These are phyloP conservation scores for Hemisphaericaspora lyxosophila DNA, from an alignment of 1,139 yeast species.

Conservation along the genomic window DNA sequence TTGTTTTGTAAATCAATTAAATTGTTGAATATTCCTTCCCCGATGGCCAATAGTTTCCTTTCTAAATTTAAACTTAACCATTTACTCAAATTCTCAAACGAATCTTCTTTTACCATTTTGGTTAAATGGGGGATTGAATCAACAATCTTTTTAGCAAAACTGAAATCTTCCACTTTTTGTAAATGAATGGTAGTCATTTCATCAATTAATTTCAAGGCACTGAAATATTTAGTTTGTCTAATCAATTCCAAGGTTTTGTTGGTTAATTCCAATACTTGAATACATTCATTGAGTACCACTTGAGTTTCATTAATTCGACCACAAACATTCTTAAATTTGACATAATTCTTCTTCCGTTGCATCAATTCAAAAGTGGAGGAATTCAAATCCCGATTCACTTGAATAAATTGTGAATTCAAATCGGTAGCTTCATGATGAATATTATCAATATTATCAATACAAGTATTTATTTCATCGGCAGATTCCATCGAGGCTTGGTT, in stretches of 20 bases:
- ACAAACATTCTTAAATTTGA: conserved; percentile 58
- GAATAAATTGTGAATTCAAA: conserved; percentile 52
- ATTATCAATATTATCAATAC: conserved; percentile 55
- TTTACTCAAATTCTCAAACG: conserved; percentile 68
- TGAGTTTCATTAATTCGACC: conserved; percentile 64
- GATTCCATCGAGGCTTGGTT: conserved; percentile 61
- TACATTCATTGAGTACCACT: conserved; percentile 61
- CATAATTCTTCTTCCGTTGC: conserved; percentile 53
- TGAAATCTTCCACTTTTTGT: conserved; percentile 69
- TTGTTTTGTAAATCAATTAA: conserved; percentile 52
- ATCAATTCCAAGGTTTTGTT: conserved; percentile 84
- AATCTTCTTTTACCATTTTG: conserved; percentile 73
- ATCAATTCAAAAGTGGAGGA: conserved; percentile 65
- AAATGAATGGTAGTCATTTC: conserved; percentile 67
- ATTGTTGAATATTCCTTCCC: conserved; percentile 57
- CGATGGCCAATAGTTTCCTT: conserved; percentile 58
- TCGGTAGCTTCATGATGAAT: conserved; percentile 56
- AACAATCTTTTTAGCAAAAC: conserved; percentile 70
- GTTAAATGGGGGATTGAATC: conserved; percentile 78
- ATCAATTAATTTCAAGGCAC: conserved; percentile 81
- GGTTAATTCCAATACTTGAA: conserved; percentile 82
- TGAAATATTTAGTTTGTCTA: conserved; percentile 72
- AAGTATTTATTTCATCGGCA: conserved; percentile 55
- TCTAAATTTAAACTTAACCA: conserved; percentile 70
- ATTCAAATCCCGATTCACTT: conserved; percentile 53